These are phyloP conservation scores for Fusarium agapanthi DNA, from an alignment of 2,329 filamentous ascomycete genomes.

Conservation along the genomic window DNA sequence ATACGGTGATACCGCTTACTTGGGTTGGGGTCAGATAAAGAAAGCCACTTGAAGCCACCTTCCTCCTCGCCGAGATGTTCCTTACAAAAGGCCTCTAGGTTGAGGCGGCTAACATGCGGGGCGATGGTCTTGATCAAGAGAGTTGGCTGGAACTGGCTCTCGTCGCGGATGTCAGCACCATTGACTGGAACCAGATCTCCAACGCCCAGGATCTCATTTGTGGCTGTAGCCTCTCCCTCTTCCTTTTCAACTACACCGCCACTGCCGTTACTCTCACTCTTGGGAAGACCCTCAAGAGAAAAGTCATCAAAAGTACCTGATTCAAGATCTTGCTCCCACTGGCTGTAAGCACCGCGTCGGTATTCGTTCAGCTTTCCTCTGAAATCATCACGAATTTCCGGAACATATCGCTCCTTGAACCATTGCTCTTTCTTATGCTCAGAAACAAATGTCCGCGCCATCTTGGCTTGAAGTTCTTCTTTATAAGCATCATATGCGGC, in stretches of 20 bases:
- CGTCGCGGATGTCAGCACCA: constrained; percentile 88
- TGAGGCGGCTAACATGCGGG: constrained; percentile 91
- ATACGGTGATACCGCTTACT: constrained; percentile 97
- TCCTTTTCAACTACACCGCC: constrained; percentile 91
- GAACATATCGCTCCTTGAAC: constrained; percentile 95
- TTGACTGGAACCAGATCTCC: constrained; percentile 86
- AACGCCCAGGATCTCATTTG: constrained; percentile 91
- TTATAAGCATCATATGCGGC: constrained; percentile 73
- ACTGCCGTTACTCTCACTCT: constrained; percentile 87
- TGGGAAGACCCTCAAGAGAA: constrained; percentile 91
- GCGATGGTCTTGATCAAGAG: constrained; percentile 98
- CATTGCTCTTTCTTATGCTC: constrained; percentile 96
- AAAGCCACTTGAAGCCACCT: constrained; percentile 95
- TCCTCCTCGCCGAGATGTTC: constrained; percentile 91
- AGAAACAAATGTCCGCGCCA: constrained; percentile 89
- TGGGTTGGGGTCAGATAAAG: constrained; percentile 94
- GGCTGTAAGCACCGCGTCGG: constrained; percentile 78
- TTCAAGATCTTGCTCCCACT: constrained; percentile 90
- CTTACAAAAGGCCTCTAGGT: constrained; percentile 93
- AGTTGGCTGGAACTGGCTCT: constrained; percentile 87
- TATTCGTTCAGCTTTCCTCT: constrained; percentile 80
- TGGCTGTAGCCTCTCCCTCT: constrained; percentile 90
- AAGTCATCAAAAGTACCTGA: constrained; percentile 92
- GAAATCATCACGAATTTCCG: constrained; percentile 80
- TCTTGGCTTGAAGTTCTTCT: constrained; percentile 75